Conservation (phyloP, 306 rosid genomes). For the Dryas alaskensis region DNA sequence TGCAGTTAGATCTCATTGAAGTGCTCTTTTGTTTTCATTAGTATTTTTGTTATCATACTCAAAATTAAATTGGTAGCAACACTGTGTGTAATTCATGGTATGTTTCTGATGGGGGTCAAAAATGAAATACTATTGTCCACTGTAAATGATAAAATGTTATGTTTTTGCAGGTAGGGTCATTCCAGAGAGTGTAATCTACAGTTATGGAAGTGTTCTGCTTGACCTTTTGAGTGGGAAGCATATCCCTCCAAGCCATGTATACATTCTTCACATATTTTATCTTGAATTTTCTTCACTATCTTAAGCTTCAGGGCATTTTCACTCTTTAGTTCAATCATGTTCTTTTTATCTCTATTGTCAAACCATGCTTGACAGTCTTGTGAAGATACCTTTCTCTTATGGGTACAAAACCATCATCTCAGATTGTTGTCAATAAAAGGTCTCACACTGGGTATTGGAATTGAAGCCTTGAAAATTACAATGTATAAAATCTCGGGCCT, state of each 20-base stretch:
- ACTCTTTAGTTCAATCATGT: background rate
- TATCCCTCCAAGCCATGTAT: slow-evolving; percentile 37
- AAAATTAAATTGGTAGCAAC: too few relatives aligned
- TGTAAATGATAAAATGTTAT: background rate
- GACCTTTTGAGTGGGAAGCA: slow-evolving; percentile 20
- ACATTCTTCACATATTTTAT: slow-evolving; percentile 5
- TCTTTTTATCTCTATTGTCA: background rate
- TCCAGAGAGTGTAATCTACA: slow-evolving; percentile 22
- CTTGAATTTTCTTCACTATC: background rate
- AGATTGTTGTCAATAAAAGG: too few relatives aligned
- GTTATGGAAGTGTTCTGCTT: slow-evolving; percentile 20
- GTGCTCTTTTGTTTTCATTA: too few relatives aligned
- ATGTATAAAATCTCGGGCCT: too few relatives aligned
- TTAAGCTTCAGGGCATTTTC: background rate
- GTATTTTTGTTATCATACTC: too few relatives aligned
- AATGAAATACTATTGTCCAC: background rate
- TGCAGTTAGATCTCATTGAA: too few relatives aligned
- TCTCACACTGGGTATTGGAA: too few relatives aligned
- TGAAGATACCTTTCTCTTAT: too few relatives aligned
- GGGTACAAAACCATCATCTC: too few relatives aligned
- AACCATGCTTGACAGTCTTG: background rate
- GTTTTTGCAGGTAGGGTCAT: slow-evolving; percentile 13
- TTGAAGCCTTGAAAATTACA: too few relatives aligned
- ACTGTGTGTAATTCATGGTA: too few relatives aligned
- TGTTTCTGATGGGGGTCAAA: too few relatives aligned